Percentiles rank a stretch among this genome's conserved stretches.
Evolutionary conservation across 352 stramenopile genomes (phyloP).

Genomic region (Globisporangium heterothallicum): DNA sequence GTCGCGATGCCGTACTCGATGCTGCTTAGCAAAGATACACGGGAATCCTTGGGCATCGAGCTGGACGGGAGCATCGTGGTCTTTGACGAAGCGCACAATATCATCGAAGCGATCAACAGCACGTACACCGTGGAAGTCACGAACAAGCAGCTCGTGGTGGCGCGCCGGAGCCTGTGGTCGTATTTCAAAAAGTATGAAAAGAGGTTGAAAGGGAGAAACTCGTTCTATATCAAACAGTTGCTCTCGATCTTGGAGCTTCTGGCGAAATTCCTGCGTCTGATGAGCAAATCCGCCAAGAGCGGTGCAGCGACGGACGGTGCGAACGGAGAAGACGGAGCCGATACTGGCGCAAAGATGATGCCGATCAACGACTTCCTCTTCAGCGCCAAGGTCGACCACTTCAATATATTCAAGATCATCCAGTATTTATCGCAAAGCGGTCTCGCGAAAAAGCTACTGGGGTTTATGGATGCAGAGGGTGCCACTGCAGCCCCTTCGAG

Average conservation of each 20-base stretch:
- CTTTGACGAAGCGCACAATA: constrained; percentile 99
- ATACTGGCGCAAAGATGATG: constrained; percentile 53
- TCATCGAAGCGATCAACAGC: constrained; percentile 94
- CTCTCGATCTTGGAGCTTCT: constrained; percentile 69
- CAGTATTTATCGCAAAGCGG: constrained; percentile 75
- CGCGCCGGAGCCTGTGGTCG: constrained; percentile 68
- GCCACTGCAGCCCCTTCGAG: not conserved
- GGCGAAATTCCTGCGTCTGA: constrained; percentile 68
- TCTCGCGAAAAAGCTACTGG: constrained; percentile 79
- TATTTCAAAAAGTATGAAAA: constrained; percentile 89
- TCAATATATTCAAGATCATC: constrained; percentile 89
- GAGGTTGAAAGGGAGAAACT: constrained; percentile 79
- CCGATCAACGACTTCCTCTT: constrained; percentile 86
- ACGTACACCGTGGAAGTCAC: constrained; percentile 81
- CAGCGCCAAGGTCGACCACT: constrained; percentile 71
- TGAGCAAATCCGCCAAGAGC: constrained; percentile 27
- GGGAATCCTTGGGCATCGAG: constrained; percentile 85
- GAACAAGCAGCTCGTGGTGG: constrained; percentile 71
- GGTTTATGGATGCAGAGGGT: constrained; percentile 55
- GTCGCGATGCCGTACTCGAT: constrained; percentile 91
- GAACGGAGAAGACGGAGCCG: constrained; percentile 19
- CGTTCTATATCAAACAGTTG: constrained; percentile 89
- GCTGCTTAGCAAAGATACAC: constrained; percentile 87
- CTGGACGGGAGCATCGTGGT: constrained; percentile 92
- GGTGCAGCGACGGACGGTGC: not conserved